A percentile compares a stretch with the other conserved stretches of the same genome.
phyloP scores from a whole-genome alignment of 768 basidiomycete genomes.

The Lepiota brunneoincarnata region DNA sequence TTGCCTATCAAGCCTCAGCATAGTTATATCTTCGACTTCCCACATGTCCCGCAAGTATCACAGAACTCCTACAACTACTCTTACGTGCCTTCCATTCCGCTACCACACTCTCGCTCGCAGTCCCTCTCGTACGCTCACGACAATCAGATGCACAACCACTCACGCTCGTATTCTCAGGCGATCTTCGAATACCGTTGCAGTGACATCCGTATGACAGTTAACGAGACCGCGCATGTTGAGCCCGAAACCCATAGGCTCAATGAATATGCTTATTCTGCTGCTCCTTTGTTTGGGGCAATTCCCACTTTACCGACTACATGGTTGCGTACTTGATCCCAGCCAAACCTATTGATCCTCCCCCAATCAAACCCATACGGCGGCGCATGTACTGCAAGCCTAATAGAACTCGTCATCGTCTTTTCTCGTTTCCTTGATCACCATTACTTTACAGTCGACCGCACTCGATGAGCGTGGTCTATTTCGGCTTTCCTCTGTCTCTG shows the following conservation, averaged over 20 bases:
- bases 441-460: constrained; percentile 29
- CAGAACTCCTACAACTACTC: constrained; percentile 35
- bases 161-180: constrained; percentile 60
- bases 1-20: constrained; percentile 35
- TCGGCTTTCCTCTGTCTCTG: constrained; percentile 20
- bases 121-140: constrained; percentile 55
- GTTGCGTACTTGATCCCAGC: constrained; percentile 13
- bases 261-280: constrained; percentile 36
- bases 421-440: constrained; percentile 20
- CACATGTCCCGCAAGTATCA: constrained; percentile 28
- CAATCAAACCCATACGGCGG: constrained; percentile 15
- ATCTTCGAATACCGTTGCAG: constrained; percentile 51
- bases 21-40: constrained; percentile 36
- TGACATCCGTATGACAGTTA: constrained; percentile 41
- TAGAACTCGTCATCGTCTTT: constrained; percentile 23
- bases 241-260: constrained; percentile 42
- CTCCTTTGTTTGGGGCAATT: constrained; percentile 42
- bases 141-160: constrained; percentile 44
- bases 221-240: constrained; percentile 38
- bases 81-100: constrained; percentile 31
- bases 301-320: constrained; percentile 31
- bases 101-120: constrained; percentile 54
- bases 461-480: constrained; percentile 24
- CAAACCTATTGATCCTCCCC: constrained; percentile 21
- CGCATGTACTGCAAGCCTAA: constrained; percentile 13